Evolutionary conservation across 179 eudicot genomes (phyloP), one percentile per base, ranked within the genome.

Genomic region (Carnegiea gigantea): DNA sequence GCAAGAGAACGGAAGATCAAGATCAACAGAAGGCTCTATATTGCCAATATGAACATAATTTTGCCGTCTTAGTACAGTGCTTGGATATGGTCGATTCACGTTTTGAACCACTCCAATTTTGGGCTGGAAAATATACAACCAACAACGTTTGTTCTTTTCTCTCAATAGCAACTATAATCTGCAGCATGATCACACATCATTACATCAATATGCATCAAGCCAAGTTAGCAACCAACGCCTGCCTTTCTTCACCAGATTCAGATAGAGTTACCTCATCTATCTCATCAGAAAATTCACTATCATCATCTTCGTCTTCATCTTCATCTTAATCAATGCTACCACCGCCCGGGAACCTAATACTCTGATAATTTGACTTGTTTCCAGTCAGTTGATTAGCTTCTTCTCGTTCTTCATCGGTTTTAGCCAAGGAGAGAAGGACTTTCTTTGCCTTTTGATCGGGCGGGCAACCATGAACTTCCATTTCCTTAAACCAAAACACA

Each of bases 371-470:
- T 33, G 76, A 23, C 65, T 75, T 81, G 83, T 26, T 57, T 60
- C 89, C 93, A 46, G 85, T 87, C 30, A 92, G 90, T 81, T 80
- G 83, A 43, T 84, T 81, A 71, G 98, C 99, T 85, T 94, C 98
- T 53, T n/a, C 84, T 80, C 77, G 82, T 79, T 95, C 98, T 85
- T 95, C 97, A 6, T 67, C 84, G 18, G 97, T 90, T 83, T 83
- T 89, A 38, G 98, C 97, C 88, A 95, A 84, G 6, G 96, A 92
- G 40, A 94, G 71, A 75, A 95, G 94, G 74, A 95, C 83, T 70
- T 95, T 95, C 87, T 94, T 94, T 14, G 99, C 98, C 86, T 95
- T 95, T 86, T 92, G 90, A 87, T 95, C 99, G 21, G 99, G 97
- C 77, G 87, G 84, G 80, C 91, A 88, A 28, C 93, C 92, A 73